These are phyloP conservation scores for Cercophora scortea DNA, from an alignment of 495 filamentous ascomycete species.

Conservation along the genomic window DNA sequence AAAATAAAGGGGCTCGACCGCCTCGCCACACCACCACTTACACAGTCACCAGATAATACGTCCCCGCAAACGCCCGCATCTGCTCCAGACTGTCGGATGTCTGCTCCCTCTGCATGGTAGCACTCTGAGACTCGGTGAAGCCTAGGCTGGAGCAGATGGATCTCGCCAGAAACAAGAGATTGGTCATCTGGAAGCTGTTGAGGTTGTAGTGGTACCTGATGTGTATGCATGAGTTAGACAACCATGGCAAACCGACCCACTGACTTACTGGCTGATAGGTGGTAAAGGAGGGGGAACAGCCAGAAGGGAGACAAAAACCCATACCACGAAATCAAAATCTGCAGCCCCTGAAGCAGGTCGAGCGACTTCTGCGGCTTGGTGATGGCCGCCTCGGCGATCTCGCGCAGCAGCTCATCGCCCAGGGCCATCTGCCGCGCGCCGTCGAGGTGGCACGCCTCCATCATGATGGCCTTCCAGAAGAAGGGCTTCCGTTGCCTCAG, in stretches of 20 bases:
- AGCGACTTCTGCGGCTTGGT: slow-evolving; percentile 10
- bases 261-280: not conserved
- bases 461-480: slow-evolving; percentile 27
- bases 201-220: slow-evolving; percentile 22
- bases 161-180: slow-evolving; percentile 21
- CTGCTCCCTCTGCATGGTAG: slow-evolving; percentile 1
- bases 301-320: not conserved
- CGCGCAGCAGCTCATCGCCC: slow-evolving; percentile 18
- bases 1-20: too few species aligned
- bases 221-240: too few species aligned
- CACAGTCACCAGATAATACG: slow-evolving; percentile 25
- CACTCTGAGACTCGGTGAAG: slow-evolving; percentile 6
- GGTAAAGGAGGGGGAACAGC: too few species aligned
- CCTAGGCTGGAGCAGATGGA: slow-evolving; percentile 16
- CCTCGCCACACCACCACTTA: too few species aligned
- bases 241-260: too few species aligned
- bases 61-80: slow-evolving; percentile 23
- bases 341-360: slow-evolving; percentile 22
- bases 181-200: slow-evolving; percentile 21
- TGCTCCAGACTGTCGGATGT: slow-evolving; percentile 12
- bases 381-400: slow-evolving; percentile 15
- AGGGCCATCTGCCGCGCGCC: slow-evolving; percentile 17
- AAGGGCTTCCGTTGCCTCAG: slow-evolving; percentile 17
- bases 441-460: slow-evolving; percentile 19
- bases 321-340: slow-evolving; percentile 21